Conservation (phyloP, 106 monocot species). For the Dendrobium officinale region DNA sequence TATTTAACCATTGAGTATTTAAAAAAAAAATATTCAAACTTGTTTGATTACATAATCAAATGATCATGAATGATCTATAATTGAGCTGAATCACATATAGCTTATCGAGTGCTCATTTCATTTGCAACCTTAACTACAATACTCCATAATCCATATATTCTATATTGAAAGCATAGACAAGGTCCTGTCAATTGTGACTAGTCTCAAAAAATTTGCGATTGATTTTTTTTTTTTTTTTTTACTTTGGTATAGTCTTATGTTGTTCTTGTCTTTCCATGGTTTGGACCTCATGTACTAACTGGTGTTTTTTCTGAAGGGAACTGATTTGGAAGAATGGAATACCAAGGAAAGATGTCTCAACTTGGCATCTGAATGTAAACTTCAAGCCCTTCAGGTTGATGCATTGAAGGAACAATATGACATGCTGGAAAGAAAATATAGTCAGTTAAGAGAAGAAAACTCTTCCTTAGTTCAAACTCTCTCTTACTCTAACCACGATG, state of each 20-base stretch:
- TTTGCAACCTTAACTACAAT: too few species aligned
- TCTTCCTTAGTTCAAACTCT: slow-evolving; percentile 39
- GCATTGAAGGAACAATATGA: slow-evolving; percentile 25
- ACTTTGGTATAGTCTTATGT: neutral
- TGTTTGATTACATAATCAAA: too few species aligned
- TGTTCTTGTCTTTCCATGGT: neutral
- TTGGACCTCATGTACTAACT: neutral
- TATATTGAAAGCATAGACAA: too few species aligned
- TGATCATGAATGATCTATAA: too few species aligned
- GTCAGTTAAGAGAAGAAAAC: slow-evolving; percentile 50
- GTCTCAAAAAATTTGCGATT: too few species aligned
- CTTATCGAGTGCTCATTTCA: too few species aligned
- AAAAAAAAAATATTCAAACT: too few species aligned
- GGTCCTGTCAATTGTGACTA: too few species aligned
- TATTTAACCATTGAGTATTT: too few species aligned
- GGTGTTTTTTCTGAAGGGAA: slow-evolving; percentile 12
- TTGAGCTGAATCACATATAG: too few species aligned
- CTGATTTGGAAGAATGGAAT: slow-evolving; percentile 5
- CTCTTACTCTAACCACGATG: slow-evolving; percentile 30
- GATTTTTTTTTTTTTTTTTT: too few species aligned
- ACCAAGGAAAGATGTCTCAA: slow-evolving; percentile 14
- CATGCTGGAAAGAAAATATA: slow-evolving; percentile 40
- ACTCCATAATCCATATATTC: too few species aligned
- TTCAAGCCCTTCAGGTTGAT: slow-evolving; percentile 30
- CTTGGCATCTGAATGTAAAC: slow-evolving; percentile 21